These are phyloP conservation scores for Physcomitrium patens DNA, from an alignment of 225 moss, liverwort and hornwort species.

Conservation along the genomic window DNA sequence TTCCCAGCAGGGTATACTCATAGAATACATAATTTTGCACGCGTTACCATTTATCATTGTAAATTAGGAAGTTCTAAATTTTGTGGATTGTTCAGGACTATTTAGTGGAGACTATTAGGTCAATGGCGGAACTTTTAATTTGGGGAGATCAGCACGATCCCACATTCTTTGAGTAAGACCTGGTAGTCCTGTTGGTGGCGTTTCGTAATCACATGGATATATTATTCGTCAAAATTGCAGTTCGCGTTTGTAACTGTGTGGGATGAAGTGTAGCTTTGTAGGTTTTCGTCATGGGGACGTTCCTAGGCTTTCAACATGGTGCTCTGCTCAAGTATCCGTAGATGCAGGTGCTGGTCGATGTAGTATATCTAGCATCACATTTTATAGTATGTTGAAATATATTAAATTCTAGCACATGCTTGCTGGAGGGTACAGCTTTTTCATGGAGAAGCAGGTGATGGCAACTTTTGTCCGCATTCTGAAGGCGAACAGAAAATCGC, in stretches of 20 bases:
- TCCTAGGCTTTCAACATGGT: neutral
- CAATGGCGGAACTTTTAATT: slow-evolving; percentile 76
- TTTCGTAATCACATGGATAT: neutral
- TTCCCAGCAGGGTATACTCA: neutral
- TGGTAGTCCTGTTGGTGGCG: neutral
- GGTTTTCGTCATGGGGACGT: no score
- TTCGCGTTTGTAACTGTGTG: neutral
- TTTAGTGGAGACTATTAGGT: slow-evolving; percentile 58
- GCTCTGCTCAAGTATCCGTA: neutral
- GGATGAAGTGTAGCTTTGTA: neutral
- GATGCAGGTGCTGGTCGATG: neutral
- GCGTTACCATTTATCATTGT: neutral
- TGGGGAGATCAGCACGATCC: slow-evolving; percentile 88
- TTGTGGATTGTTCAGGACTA: slow-evolving; percentile 26
- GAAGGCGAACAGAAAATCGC: slow-evolving; percentile 60
- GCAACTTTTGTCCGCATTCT: slow-evolving; percentile 66
- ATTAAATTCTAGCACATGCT: neutral
- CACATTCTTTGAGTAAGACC: slow-evolving; percentile 68
- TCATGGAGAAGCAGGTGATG: slow-evolving; percentile 89
- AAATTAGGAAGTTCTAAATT: neutral
- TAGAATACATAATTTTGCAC: neutral
- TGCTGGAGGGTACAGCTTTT: slow-evolving; percentile 54
- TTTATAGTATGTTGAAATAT: neutral
- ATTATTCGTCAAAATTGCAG: neutral
- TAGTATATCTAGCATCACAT: neutral